Evolutionary conservation across 805 yeast genomes (phyloP), one percentile per base, ranked within the genome.

Genomic region (Candida andamanensis): DNA sequence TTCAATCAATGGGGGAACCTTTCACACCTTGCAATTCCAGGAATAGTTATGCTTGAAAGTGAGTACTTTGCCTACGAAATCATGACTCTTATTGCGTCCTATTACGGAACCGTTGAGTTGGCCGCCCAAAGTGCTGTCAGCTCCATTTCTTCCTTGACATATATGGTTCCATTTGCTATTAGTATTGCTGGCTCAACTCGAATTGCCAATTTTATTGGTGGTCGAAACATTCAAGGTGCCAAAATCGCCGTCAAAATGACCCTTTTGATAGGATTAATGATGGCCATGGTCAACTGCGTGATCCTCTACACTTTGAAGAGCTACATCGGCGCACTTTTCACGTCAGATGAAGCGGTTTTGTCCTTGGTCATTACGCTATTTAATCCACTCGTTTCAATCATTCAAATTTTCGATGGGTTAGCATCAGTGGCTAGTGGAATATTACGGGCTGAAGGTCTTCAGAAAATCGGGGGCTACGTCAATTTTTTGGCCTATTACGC

Each of bases 361-460:
- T 46, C 46, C 1, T 49, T 75, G 38, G 75, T 81, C n/a, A 65
- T 68, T 2, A 50, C 56, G 6, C 58, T 80, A 13, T 70, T 82
- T 47, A 48, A 50, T 30, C 87, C 90, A 2, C 60, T 78, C 28
- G 72, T 83, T 16, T 75, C 87, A 1, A 42, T 78, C 2, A 72
- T 80, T 42, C 86, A 81, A 42, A 54, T 84, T 2, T 70, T 74
- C 36, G 95, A 85, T 52, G 79, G 85, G 3, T 50, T 81, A 12
- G 80, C 84, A 11, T 74, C 80, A 26, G 77, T 82, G 12, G 78
- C 85, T 3, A 77, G 81, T 25, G 92, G 89, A 1, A 69, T 80
- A 21, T 58, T 85, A 36, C 61, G 95, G 38, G 87, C 89, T 2
- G 80, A 80, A 51, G 95, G 90, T 0, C 60, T 78, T 28, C 95